These are phyloP conservation scores for Zelopaecilomyces penicillatus DNA, from an alignment of 2,329 filamentous ascomycete species.

Conservation along the genomic window DNA sequence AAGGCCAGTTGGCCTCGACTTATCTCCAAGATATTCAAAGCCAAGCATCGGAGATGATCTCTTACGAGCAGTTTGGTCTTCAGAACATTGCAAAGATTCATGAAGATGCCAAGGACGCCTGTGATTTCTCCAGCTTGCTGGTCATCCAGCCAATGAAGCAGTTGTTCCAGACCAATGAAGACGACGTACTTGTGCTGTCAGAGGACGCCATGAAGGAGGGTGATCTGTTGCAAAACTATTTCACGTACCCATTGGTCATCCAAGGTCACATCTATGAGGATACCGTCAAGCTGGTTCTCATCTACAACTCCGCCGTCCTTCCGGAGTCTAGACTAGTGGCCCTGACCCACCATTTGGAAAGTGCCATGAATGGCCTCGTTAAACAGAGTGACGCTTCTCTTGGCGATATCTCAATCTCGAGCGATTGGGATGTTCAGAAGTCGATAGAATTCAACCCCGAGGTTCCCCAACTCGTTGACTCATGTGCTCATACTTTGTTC, in stretches of 20 bases:
- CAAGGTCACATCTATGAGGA: slow-evolving; percentile 4
- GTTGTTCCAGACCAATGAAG: not conserved
- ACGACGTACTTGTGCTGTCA: not conserved
- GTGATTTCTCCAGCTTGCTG: slow-evolving; percentile 1
- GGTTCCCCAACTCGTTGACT: slow-evolving; percentile 1
- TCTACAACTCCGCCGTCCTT: not conserved
- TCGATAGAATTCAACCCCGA: slow-evolving; percentile 3
- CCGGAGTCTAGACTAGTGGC: not conserved
- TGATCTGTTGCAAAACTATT: too few relatives aligned
- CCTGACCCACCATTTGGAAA: slow-evolving; percentile 4
- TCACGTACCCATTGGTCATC: not conserved
- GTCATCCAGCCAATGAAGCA: slow-evolving; percentile 6
- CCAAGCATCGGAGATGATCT: slow-evolving; percentile 13
- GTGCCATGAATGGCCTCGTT: slow-evolving; percentile 2
- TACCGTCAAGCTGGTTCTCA: slow-evolving; percentile 2
- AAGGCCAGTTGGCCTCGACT: not conserved
- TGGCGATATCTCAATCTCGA: slow-evolving; percentile 1
- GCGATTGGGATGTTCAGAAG: slow-evolving; percentile 1
- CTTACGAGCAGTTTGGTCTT: slow-evolving; percentile 18
- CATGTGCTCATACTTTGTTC: slow-evolving; percentile 7
- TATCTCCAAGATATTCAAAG: slow-evolving; percentile 14
- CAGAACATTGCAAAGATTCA: slow-evolving; percentile 16
- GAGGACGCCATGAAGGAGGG: too few relatives aligned
- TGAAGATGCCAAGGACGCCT: not conserved
- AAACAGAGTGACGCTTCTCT: not conserved